phyloP scores from a whole-genome alignment of 257 asterid species.

The Agastache rugosa region DNA sequence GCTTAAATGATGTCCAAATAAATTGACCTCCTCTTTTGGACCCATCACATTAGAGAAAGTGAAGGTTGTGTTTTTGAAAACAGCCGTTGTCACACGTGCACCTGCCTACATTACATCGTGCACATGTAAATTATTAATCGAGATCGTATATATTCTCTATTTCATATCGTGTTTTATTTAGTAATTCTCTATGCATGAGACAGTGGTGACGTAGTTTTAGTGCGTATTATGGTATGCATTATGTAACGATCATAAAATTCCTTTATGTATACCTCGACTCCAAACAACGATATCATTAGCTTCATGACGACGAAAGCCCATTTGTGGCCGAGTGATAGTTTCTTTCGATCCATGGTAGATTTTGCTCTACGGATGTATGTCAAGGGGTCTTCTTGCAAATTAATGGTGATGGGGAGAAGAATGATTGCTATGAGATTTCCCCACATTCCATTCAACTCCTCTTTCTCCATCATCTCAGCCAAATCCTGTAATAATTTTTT shows the following conservation, averaged over 20 bases:
- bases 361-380: constrained; percentile 48
- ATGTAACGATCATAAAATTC: too few relatives aligned
- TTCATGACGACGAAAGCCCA: constrained; percentile 23
- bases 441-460: constrained; percentile 44
- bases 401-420: constrained; percentile 42
- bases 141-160: background rate
- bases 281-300: constrained; percentile 38
- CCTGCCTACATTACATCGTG: background rate
- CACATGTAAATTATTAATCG: too few relatives aligned
- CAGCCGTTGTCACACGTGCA: background rate
- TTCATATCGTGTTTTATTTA: too few relatives aligned
- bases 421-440: constrained; percentile 51
- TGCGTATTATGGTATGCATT: too few relatives aligned
- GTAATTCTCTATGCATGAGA: too few relatives aligned
- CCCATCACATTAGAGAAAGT: constrained; percentile 24
- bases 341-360: constrained; percentile 53
- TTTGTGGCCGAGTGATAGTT: constrained; percentile 51
- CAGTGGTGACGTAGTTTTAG: too few relatives aligned
- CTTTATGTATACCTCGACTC: constrained; percentile 39
- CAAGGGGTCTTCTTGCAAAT: constrained; percentile 48
- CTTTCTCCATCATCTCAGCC: constrained; percentile 53
- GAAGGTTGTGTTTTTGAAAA: constrained; percentile 1
- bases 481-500: constrained; percentile 39
- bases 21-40: constrained; percentile 6
- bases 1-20: constrained; percentile 22